phyloP scores from a whole-genome alignment of 2,329 filamentous ascomycete genomes.

The Scedosporium minutisporum region DNA sequence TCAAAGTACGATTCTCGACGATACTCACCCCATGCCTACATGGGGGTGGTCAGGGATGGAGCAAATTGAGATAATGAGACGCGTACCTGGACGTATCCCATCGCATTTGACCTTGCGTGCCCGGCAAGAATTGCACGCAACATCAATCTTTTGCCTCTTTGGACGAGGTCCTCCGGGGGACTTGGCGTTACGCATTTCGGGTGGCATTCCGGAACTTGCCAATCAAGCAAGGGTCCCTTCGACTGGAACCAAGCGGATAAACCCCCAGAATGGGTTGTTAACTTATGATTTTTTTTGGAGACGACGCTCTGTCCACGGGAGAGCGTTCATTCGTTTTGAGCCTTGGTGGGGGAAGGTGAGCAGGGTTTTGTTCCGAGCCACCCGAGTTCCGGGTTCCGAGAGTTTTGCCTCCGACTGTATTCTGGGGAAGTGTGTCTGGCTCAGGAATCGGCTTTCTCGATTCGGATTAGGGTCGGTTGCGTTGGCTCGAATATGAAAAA shows the following conservation, averaged over 20 bases:
- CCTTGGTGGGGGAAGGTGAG: not conserved
- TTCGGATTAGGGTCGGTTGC: no score
- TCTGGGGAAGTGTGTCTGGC: no score
- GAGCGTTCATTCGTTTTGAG: no score
- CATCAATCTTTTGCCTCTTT: conserved; percentile 33
- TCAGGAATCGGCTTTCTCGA: no score
- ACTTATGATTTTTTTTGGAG: no score
- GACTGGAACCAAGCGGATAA: not conserved
- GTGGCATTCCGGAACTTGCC: not conserved
- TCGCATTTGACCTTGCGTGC: conserved; percentile 32
- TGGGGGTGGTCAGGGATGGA: not conserved
- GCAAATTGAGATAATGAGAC: not conserved
- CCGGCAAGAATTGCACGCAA: conserved; percentile 33
- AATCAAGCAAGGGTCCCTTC: not conserved
- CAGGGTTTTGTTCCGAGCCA: not conserved
- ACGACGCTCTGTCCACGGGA: no score
- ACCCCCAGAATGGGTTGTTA: no score
- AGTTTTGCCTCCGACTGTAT: not conserved
- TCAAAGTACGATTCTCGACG: not conserved
- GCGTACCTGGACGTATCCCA: conserved; percentile 26
- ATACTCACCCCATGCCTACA: not conserved
- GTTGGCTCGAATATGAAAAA: no score
- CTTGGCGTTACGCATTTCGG: not conserved
- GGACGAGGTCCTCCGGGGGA: conserved; percentile 7
- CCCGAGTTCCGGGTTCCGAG: not conserved